Evolutionary conservation across 2,329 filamentous ascomycete species (phyloP), one percentile per base, ranked within the genome.

Genomic region (Trichoderma brevicompactum): DNA sequence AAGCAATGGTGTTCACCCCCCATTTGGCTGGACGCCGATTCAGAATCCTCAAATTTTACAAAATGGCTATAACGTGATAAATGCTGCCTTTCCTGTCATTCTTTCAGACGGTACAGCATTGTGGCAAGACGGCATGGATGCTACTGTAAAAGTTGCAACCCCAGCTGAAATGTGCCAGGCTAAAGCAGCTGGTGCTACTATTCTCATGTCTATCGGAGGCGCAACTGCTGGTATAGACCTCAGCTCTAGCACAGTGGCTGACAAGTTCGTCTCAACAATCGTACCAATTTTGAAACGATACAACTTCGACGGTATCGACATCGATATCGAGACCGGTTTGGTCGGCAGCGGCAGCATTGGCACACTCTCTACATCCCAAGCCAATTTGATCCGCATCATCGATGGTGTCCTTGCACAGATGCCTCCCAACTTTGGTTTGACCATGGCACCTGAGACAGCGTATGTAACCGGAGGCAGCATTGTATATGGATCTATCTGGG

Each of bases 361-460:
- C 59, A 68, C 68, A 1, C 68, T 77, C 44, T 77, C 75, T 13
- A 70, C 74, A 1, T 72, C 74, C 12, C 75, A 77, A 61, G 41
- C 69, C 44, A 77, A 77, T 70, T 69, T 77, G 38, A 75, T 77
- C 66, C 72, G 74, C 67, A 72, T 77, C 67, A 77, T 77, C 43
- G 75, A 77, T 65, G 75, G 75, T 59, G 58, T 77, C n/a, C 75
- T 77, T 17, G 74, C 69, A 5, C 64, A 81, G 68, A 82, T 86
- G 55, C 87, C 87, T 74, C 84, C 81, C 62, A 89, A 76, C 32
- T 83, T 81, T 10, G 87, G 88, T 19, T 81, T 87, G 50, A 87
- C 83, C 43, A 86, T 79, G 70, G 76, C 76, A 5, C 75, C 74
- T 6, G 76, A 77, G 65, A 79, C 74, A 12, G 75, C 75, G 2